phyloP scores from a whole-genome alignment of 495 filamentous ascomycete genomes.

The Xylaria curta region DNA sequence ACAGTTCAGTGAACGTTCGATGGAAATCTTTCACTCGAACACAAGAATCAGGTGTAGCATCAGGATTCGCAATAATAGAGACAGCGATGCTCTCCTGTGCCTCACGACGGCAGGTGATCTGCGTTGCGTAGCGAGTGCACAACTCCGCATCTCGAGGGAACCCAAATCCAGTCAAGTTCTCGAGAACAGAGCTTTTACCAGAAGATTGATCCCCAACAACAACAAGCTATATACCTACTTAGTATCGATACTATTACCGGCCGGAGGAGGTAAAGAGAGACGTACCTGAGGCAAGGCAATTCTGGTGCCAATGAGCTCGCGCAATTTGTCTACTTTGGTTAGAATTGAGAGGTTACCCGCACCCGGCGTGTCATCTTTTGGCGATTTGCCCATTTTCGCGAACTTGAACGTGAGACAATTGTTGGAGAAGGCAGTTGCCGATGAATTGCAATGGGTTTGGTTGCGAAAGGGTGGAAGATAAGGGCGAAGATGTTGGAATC shows the following conservation, averaged over 20 bases:
- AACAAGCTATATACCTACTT: slow-evolving; percentile 42
- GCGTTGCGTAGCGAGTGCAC: slow-evolving; percentile 65
- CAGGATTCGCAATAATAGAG: slow-evolving; percentile 52
- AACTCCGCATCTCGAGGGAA: slow-evolving; percentile 60
- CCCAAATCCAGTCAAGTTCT: slow-evolving; percentile 58
- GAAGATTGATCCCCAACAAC: slow-evolving; percentile 59
- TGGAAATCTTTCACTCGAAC: slow-evolving; percentile 32
- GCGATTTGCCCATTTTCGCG: slow-evolving; percentile 26
- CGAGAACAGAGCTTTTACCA: slow-evolving; percentile 61
- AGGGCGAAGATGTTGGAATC: background rate
- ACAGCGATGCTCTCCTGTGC: slow-evolving; percentile 41
- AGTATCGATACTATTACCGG: background rate
- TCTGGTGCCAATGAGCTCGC: slow-evolving; percentile 49
- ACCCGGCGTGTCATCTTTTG: slow-evolving; percentile 12
- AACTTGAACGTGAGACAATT: slow-evolving; percentile 11
- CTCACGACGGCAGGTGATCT: slow-evolving; percentile 61
- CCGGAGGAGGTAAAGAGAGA: background rate
- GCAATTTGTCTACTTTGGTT: slow-evolving; percentile 48
- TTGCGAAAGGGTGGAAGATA: background rate
- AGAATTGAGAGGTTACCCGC: slow-evolving; percentile 34
- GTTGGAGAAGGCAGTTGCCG: background rate
- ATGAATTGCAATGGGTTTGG: background rate
- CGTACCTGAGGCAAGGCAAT: slow-evolving; percentile 47
- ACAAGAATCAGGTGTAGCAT: slow-evolving; percentile 29
- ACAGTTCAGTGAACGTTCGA: slow-evolving; percentile 34